Conservation (phyloP, 495 filamentous ascomycete species). For the Penicillium cosmopolitanum region DNA sequence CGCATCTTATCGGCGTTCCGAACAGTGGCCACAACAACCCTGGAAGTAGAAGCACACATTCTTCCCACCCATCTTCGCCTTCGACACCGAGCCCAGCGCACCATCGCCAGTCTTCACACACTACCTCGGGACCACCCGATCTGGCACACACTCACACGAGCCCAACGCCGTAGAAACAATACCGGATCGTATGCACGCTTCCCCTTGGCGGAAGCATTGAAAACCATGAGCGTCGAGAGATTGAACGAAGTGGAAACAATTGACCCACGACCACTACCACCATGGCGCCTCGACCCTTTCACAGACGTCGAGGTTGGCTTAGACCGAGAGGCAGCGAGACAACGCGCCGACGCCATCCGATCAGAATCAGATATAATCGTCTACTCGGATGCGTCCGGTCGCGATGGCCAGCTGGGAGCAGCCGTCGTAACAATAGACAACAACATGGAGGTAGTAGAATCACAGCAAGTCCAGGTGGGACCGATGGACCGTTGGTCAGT, state of each 20-base stretch:
- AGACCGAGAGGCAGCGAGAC: too few relatives aligned
- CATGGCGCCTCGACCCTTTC: too few relatives aligned
- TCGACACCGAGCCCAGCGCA: constrained; percentile 8
- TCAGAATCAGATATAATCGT: too few relatives aligned
- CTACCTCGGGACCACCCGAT: constrained; percentile 14
- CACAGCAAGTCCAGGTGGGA: constrained; percentile 13
- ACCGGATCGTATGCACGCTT: constrained; percentile 7
- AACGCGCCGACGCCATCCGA: too few relatives aligned
- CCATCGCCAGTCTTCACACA: constrained; percentile 11
- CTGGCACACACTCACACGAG: constrained; percentile 9
- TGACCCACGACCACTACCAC: too few relatives aligned
- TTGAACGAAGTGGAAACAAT: too few relatives aligned
- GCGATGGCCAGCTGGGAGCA: too few relatives aligned
- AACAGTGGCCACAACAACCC: neutral
- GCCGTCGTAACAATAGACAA: too few relatives aligned
- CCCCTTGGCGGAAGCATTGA: neutral
- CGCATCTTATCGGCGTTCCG: neutral
- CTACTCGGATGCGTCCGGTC: too few relatives aligned
- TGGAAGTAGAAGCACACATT: neutral
- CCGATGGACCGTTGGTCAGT: constrained; percentile 19
- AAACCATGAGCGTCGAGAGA: too few relatives aligned
- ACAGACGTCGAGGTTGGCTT: too few relatives aligned
- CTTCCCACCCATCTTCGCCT: neutral
- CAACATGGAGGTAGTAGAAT: constrained; percentile 3
- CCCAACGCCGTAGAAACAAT: constrained; percentile 15